Percentiles rank a stretch among this genome's conserved stretches.
Conservation (phyloP, 345 rosid genomes). For the Citrus hindsii region DNA sequence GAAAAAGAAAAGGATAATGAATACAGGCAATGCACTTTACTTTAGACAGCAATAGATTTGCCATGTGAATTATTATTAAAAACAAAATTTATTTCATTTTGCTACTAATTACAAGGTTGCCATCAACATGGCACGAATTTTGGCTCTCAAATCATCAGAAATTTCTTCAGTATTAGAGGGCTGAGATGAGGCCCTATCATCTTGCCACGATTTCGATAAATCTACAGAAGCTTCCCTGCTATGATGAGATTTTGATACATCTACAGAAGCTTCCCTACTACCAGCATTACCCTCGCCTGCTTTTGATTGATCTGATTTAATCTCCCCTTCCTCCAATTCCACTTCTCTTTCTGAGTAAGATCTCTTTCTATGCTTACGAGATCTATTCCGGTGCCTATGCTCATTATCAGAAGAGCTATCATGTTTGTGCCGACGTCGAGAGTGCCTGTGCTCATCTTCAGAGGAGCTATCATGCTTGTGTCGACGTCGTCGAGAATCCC, state of each 20-base stretch:
- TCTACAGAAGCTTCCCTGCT: conserved; percentile 41
- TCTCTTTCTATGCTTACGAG: conserved; percentile 36
- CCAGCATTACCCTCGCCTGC: conserved; percentile 28
- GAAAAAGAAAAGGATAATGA: background rate
- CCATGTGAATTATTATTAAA: background rate
- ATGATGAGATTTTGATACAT: conserved; percentile 18
- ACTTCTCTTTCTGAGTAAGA: conserved; percentile 25
- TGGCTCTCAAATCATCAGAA: conserved; percentile 81
- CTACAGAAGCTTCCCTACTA: conserved; percentile 41
- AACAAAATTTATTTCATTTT: background rate
- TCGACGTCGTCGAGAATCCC: conserved; percentile 9
- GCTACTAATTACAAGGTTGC: conserved; percentile 47
- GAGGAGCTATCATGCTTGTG: conserved; percentile 8
- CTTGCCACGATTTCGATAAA: conserved; percentile 20
- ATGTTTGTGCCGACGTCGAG: conserved; percentile 3
- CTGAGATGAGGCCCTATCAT: conserved; percentile 25
- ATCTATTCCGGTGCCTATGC: conserved; percentile 21
- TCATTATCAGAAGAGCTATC: conserved; percentile 3
- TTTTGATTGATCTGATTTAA: conserved; percentile 57
- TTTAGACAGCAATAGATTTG: too few species aligned
- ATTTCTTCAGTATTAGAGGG: conserved; percentile 43
- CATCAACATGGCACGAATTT: conserved; percentile 93
- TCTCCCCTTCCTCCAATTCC: conserved; percentile 69
- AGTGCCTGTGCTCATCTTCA: conserved; percentile 8
- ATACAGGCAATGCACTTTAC: too few species aligned